Conservation (phyloP, 2,329 filamentous ascomycete genomes). For the Talaromyces amestolkiae region DNA sequence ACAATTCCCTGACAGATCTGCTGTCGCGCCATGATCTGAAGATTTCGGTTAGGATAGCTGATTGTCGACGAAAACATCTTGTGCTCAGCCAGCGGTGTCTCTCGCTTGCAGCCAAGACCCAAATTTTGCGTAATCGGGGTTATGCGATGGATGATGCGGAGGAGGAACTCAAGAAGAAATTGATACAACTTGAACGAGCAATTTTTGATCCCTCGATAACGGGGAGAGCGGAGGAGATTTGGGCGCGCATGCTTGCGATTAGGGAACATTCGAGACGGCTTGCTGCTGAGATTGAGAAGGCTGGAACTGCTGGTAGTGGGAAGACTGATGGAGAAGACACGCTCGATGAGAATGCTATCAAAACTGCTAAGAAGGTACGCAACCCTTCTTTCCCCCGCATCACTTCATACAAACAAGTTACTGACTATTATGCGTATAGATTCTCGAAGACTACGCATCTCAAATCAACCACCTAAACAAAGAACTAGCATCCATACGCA, state of each 20-base stretch:
- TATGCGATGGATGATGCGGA: constrained; percentile 65
- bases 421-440: constrained; percentile 32
- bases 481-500: constrained; percentile 58
- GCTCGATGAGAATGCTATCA: constrained; percentile 59
- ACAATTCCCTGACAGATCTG: constrained; percentile 58
- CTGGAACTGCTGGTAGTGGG: constrained; percentile 39
- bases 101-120: constrained; percentile 62
- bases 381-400: not conserved
- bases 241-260: constrained; percentile 64
- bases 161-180: constrained; percentile 62
- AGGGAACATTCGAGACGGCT: constrained; percentile 58
- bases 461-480: constrained; percentile 59
- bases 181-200: constrained; percentile 56
- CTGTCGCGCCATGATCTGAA: constrained; percentile 61
- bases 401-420: not conserved
- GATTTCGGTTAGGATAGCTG: constrained; percentile 57
- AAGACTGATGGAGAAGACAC: constrained; percentile 43
- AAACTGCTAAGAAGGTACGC: constrained; percentile 60
- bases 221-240: constrained; percentile 63
- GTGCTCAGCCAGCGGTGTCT: constrained; percentile 60
- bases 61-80: constrained; percentile 59
- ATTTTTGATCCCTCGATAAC: constrained; percentile 61
- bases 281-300: constrained; percentile 59
- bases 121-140: constrained; percentile 61
- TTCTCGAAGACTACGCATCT: constrained; percentile 50